Evolutionary conservation across 1,284 basidiomycete genomes (phyloP).

Genomic region (Irpex rosettiformis): DNA sequence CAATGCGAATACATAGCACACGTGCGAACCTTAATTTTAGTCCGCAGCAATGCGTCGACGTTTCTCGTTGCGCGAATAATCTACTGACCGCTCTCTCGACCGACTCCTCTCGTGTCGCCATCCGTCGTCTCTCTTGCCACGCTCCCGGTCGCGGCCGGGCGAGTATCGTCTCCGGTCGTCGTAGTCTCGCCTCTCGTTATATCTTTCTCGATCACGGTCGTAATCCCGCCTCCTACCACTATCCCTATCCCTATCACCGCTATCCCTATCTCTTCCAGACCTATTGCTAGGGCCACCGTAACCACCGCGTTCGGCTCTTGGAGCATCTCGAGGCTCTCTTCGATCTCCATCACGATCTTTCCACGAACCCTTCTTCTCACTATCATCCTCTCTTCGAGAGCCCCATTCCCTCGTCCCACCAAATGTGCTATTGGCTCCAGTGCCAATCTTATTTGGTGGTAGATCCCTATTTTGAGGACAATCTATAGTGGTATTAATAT

Average conservation of each 20-base stretch:
- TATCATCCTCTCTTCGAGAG: conserved; percentile 19
- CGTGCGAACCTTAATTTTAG: too few relatives aligned
- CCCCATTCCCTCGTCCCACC: conserved; percentile 38
- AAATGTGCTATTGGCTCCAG: conserved; percentile 45
- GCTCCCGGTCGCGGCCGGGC: conserved; percentile 23
- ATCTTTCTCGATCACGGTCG: conserved; percentile 10
- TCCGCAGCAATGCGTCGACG: conserved; percentile 28
- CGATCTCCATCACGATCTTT: conserved; percentile 33
- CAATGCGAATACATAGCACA: too few relatives aligned
- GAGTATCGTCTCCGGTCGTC: conserved; percentile 13
- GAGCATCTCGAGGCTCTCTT: conserved; percentile 22
- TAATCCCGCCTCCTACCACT: conserved; percentile 14
- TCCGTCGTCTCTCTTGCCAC: too few relatives aligned
- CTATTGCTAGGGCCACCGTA: conserved; percentile 16
- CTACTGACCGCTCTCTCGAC: conserved; percentile 40
- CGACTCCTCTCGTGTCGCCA: conserved; percentile 34
- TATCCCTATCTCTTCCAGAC: conserved; percentile 17
- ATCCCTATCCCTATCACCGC: conserved; percentile 4
- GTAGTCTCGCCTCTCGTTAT: conserved; percentile 14
- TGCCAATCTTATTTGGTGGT: conserved; percentile 36
- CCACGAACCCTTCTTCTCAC: conserved; percentile 37
- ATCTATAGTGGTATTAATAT: conserved; percentile 38
- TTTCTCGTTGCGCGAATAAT: conserved; percentile 29
- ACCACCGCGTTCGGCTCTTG: conserved; percentile 26
- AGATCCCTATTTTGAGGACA: conserved; percentile 69